These are phyloP conservation scores for Pistacia atlantica DNA, from an alignment of 345 rosid genomes.

Conservation along the genomic window DNA sequence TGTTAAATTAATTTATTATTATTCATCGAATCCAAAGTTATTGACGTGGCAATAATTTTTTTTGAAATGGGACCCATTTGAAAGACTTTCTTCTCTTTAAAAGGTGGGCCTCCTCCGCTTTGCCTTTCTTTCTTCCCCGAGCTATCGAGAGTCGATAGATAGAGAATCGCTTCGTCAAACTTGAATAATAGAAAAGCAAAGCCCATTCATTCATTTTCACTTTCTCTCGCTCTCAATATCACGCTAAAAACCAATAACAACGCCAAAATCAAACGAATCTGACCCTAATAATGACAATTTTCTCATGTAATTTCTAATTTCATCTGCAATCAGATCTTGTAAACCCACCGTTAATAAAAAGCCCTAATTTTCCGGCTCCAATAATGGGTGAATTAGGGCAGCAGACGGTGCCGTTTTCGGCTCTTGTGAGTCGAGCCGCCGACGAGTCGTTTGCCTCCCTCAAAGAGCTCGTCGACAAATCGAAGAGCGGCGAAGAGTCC, in stretches of 20 bases:
- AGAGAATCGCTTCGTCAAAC: background rate
- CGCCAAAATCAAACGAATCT: background rate
- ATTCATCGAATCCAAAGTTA: no score
- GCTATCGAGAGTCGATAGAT: background rate
- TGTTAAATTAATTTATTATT: no score
- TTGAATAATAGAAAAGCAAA: no score
- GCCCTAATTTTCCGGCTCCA: slow-evolving; percentile 9
- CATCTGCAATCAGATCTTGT: background rate
- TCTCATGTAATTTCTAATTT: background rate
- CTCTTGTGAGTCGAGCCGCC: slow-evolving; percentile 75
- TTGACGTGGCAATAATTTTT: no score
- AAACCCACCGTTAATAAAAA: background rate
- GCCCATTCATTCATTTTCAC: background rate
- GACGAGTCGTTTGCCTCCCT: slow-evolving; percentile 81
- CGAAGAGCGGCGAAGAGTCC: slow-evolving; percentile 66
- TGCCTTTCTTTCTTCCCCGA: background rate
- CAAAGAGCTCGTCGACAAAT: slow-evolving; percentile 78
- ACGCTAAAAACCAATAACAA: no score
- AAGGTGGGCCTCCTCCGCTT: background rate
- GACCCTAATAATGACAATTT: background rate
- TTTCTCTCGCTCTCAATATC: background rate
- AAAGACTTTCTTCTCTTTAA: background rate
- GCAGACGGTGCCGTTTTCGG: slow-evolving; percentile 80
- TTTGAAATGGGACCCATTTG: background rate
- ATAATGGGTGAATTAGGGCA: slow-evolving; percentile 86